phyloP scores from a whole-genome alignment of 352 stramenopile species.

The Pythium periplocum region DNA sequence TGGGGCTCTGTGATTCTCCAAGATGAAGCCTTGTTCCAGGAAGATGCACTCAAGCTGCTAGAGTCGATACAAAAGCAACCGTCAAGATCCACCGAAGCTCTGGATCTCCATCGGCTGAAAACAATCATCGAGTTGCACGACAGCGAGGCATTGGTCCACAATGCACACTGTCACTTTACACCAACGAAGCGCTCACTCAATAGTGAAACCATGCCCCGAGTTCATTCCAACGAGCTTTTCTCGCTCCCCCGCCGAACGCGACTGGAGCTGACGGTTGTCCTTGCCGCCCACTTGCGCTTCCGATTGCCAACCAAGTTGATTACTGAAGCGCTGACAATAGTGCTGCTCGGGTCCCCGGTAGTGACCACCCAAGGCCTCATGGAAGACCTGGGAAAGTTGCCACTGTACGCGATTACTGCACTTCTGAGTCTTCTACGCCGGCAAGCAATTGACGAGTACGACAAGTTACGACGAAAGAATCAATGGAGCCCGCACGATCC shows the following conservation, averaged over 20 bases:
- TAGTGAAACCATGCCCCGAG: slow-evolving; percentile 25
- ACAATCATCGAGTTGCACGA: slow-evolving; percentile 42
- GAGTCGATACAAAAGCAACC: slow-evolving; percentile 8
- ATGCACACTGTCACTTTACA: slow-evolving; percentile 38
- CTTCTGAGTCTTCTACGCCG: slow-evolving; percentile 29
- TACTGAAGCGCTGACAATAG: slow-evolving; percentile 38
- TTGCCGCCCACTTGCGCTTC: slow-evolving; percentile 41
- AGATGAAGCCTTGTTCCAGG: slow-evolving; percentile 4
- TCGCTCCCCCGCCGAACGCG: slow-evolving; percentile 18
- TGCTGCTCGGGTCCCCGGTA: slow-evolving; percentile 23
- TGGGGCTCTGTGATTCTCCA: slow-evolving; percentile 16
- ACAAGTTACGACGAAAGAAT: slow-evolving; percentile 5
- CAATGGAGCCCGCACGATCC: slow-evolving; percentile 5
- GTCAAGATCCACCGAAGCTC: background rate
- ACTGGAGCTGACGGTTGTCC: slow-evolving; percentile 30
- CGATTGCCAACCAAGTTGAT: slow-evolving; percentile 28
- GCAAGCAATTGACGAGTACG: slow-evolving; percentile 22
- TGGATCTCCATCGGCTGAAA: slow-evolving; percentile 35
- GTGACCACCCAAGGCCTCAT: slow-evolving; percentile 17
- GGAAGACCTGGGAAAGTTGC: slow-evolving; percentile 30
- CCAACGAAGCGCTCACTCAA: slow-evolving; percentile 26
- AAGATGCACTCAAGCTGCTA: slow-evolving; percentile 10
- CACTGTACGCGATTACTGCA: slow-evolving; percentile 35
- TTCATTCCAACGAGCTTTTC: slow-evolving; percentile 27
- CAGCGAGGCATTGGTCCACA: slow-evolving; percentile 36